Evolutionary conservation across 306 rosid species (phyloP).

Genomic region (Glycine soja): DNA sequence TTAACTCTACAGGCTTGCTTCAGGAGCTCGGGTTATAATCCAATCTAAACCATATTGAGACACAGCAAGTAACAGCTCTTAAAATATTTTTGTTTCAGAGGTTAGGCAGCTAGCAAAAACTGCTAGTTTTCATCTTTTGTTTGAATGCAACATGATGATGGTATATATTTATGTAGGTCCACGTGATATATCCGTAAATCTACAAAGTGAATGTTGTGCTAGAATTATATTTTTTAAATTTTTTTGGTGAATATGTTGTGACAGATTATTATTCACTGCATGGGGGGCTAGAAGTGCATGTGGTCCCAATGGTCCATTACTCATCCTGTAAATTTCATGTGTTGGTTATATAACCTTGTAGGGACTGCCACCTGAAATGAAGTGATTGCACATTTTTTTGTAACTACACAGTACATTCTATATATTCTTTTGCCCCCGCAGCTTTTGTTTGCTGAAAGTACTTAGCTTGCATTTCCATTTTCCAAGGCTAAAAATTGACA

Average conservation of each 20-base stretch:
- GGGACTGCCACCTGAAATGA: constrained; percentile 44
- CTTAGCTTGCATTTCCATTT: constrained; percentile 19
- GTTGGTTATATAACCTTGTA: constrained; percentile 40
- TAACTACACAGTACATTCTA: constrained; percentile 43
- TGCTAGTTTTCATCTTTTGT: constrained; percentile 38
- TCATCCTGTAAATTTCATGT: constrained; percentile 33
- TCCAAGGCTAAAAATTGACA: background rate
- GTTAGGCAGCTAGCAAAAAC: constrained; percentile 35
- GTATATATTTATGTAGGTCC: constrained; percentile 41
- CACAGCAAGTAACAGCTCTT: constrained; percentile 51
- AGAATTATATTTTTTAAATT: constrained; percentile 15
- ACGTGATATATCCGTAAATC: constrained; percentile 48
- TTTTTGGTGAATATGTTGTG: too few species aligned
- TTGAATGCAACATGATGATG: constrained; percentile 51
- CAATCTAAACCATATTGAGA: constrained; percentile 64
- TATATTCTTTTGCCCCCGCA: constrained; percentile 33
- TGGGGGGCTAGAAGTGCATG: constrained; percentile 48
- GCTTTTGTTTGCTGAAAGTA: constrained; percentile 40
- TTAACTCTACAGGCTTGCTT: constrained; percentile 84
- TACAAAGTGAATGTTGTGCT: constrained; percentile 49
- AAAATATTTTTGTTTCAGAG: constrained; percentile 6
- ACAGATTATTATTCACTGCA: constrained; percentile 26
- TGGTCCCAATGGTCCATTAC: constrained; percentile 64
- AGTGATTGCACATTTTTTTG: constrained; percentile 43
- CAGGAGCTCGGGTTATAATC: constrained; percentile 96